Base-by-base conservation (phyloP, 768 basidiomycete genomes). In the Nidularia sp. region DNA sequence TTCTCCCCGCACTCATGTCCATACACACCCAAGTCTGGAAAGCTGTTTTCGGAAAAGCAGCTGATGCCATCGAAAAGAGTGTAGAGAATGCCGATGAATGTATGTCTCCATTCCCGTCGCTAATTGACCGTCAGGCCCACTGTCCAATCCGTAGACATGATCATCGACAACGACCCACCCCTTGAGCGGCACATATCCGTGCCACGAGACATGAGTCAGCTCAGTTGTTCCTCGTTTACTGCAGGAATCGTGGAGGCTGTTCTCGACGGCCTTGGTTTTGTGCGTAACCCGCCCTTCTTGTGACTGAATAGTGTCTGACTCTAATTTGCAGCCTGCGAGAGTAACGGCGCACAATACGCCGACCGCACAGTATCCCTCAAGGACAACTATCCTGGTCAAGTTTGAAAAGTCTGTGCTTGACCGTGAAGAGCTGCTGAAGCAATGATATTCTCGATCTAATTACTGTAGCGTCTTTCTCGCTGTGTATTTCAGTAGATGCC, bases 241-340 rank as follows among this genome's bases (percentile, higher is more conserved):
- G 97, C 97, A 8, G 97, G 97, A 1, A 86, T 99, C 47, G 96
- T 99, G 9, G 97, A 99, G 70, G 97, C 95, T 8, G 92, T 96
- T 12, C 75, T 98, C 56, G 95, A 98, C 65, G 94, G 93, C 1
- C 76, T 96, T 25, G 91, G 93, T 53, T 93, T 98, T 60, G 95
- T 97, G 64, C 63, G 93, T 83, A n/a, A 15, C 13, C 43, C 32
- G 34, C 31, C 15, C 43, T 13, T 34, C 45, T 45, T 45, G 12
- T 42, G 10, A 45, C 13, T 5, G 25, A 15, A 15, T 43, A 44
- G 35, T 22, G 29, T 44, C 47, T 42, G 31, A 10, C 32, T 31
- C 41, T 56, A 5, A 47, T 59, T 59, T 53, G 62, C 53, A 98
- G 96, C 96, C 97, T 31, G 93, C 96, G 6, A 80, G 96, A 59